Conservation (phyloP, 2,329 filamentous ascomycete species). For the Trichoderma semiorbis region DNA sequence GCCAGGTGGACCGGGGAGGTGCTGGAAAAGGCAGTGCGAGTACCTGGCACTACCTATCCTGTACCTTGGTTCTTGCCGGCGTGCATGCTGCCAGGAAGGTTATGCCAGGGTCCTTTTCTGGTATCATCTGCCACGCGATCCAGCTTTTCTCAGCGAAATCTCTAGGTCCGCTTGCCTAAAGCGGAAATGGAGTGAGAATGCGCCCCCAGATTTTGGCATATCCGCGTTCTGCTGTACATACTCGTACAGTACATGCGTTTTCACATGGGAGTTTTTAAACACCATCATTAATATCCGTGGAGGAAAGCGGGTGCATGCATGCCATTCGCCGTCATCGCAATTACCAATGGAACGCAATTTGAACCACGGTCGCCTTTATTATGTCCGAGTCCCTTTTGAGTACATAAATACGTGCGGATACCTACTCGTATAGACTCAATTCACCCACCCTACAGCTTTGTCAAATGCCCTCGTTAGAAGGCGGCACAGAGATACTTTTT, state of each 20-base stretch:
- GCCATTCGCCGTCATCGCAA: background rate
- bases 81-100: background rate
- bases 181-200: background rate
- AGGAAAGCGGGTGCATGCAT: background rate
- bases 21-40: background rate
- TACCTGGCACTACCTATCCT: background rate
- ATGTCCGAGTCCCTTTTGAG: background rate
- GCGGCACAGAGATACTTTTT: background rate
- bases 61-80: background rate
- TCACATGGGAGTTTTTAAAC: background rate
- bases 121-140: background rate
- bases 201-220: background rate
- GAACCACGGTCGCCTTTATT: background rate
- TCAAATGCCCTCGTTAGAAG: background rate
- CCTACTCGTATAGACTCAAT: background rate
- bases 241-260: background rate
- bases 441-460: background rate
- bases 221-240: background rate
- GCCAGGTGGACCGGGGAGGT: background rate
- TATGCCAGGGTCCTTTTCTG: background rate
- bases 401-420: background rate
- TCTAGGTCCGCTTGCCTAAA: slow-evolving; percentile 6
- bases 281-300: background rate
- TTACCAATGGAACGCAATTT: background rate
- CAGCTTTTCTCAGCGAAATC: background rate